These are phyloP conservation scores for Solanum chiquidenum DNA, from an alignment of 257 asterid species.

Conservation along the genomic window DNA sequence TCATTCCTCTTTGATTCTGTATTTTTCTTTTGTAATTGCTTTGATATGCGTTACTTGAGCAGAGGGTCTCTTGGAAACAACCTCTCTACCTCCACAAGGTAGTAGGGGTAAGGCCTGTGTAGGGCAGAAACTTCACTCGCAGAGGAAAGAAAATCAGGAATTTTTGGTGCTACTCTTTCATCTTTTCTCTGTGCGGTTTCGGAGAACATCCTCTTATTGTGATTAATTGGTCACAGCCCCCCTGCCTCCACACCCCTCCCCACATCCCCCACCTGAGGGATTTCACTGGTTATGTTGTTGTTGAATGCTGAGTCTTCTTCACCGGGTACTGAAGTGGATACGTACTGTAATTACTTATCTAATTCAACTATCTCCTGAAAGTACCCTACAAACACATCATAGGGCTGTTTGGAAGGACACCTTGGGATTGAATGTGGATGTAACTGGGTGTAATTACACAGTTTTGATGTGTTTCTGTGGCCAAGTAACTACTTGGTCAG, in stretches of 20 bases:
- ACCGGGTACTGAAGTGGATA: background rate
- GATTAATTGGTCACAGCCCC: background rate
- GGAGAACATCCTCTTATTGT: background rate
- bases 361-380: background rate
- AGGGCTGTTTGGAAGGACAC: background rate
- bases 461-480: background rate
- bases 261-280: background rate
- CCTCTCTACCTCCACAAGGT: background rate
- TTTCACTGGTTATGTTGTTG: background rate
- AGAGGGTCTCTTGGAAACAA: background rate
- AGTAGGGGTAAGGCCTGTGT: background rate
- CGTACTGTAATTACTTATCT: background rate
- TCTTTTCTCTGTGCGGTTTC: background rate
- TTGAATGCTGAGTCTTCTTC: background rate
- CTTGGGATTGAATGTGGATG: background rate
- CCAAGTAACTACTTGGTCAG: background rate
- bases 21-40: background rate
- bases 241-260: background rate
- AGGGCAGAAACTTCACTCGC: background rate
- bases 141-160: background rate
- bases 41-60: background rate
- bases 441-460: background rate
- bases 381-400: background rate
- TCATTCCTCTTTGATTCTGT: background rate
- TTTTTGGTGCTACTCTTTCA: background rate